Evolutionary conservation across 495 filamentous ascomycete species (phyloP).

Genomic region (Talaromyces adpressus): DNA sequence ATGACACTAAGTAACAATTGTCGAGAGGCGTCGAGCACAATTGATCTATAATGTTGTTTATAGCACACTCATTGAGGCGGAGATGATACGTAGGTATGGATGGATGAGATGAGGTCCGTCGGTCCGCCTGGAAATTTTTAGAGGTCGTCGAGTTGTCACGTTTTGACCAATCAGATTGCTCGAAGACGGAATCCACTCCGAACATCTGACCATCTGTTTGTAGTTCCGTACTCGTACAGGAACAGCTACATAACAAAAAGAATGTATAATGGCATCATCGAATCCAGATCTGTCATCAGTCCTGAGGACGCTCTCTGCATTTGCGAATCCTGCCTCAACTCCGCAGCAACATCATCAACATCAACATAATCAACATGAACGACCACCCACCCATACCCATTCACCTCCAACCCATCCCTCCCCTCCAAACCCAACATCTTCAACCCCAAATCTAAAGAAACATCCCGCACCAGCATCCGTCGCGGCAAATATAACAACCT

Average conservation of each 20-base stretch:
- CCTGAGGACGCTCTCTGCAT: slow-evolving; percentile 41
- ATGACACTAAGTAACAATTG: neutral
- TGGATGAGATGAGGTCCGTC: slow-evolving; percentile 11
- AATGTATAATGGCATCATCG: neutral
- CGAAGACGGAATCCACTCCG: neutral
- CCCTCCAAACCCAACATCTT: neutral
- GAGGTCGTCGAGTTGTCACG: slow-evolving; percentile 1
- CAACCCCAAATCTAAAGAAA: slow-evolving; percentile 5
- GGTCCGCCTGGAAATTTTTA: slow-evolving; percentile 33
- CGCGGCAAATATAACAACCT: slow-evolving; percentile 56
- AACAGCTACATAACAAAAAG: neutral
- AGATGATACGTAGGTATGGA: slow-evolving; percentile 10
- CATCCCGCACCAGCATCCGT: neutral
- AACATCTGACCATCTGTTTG: neutral
- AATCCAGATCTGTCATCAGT: slow-evolving; percentile 46
- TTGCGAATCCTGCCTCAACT: slow-evolving; percentile 20
- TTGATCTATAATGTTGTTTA: neutral
- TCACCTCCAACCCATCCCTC: too few species aligned
- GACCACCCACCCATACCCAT: neutral
- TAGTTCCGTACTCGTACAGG: neutral
- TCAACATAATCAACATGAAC: neutral
- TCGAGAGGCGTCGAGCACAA: neutral
- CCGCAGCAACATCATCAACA: slow-evolving; percentile 5
- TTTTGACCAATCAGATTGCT: neutral
- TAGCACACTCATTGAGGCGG: neutral